Evolutionary conservation across 257 asterid genomes (phyloP).

Genomic region (Rubia yunnanensis): DNA sequence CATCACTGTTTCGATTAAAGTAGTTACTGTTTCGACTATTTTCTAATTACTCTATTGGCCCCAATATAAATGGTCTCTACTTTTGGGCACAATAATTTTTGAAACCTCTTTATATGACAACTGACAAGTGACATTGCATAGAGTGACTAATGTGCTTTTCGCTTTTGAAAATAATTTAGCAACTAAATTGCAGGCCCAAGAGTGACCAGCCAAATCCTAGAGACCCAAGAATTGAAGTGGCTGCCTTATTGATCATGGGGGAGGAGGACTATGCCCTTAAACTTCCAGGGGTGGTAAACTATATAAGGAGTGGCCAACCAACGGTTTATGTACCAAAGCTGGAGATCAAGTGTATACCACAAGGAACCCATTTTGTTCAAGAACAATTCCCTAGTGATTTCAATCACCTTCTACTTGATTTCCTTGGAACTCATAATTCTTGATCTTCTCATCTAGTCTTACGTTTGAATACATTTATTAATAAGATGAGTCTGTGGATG

Average conservation of each 20-base stretch:
- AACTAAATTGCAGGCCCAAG: constrained; percentile 7
- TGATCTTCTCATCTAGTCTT: neutral
- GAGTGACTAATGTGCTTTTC: no score
- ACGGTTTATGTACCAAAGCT: constrained; percentile 29
- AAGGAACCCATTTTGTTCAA: constrained; percentile 43
- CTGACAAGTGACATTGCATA: no score
- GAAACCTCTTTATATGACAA: no score
- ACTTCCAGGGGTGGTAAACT: constrained; percentile 21
- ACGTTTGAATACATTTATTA: no score
- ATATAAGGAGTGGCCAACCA: constrained; percentile 27
- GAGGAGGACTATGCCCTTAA: constrained; percentile 36
- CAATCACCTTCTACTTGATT: constrained; percentile 27
- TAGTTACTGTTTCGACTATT: no score
- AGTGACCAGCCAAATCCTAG: neutral
- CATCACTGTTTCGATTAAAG: no score
- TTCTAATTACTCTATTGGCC: no score
- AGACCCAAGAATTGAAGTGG: constrained; percentile 7
- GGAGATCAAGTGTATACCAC: constrained; percentile 26
- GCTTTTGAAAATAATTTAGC: no score
- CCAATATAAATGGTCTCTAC: no score
- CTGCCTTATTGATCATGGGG: constrained; percentile 47
- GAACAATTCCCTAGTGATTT: constrained; percentile 38
- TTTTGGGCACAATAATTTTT: no score
- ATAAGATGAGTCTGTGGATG: neutral
- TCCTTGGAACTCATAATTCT: constrained; percentile 18